These are phyloP conservation scores for Lithohypha guttulata DNA, from an alignment of 2,329 filamentous ascomycete genomes.

Conservation along the genomic window DNA sequence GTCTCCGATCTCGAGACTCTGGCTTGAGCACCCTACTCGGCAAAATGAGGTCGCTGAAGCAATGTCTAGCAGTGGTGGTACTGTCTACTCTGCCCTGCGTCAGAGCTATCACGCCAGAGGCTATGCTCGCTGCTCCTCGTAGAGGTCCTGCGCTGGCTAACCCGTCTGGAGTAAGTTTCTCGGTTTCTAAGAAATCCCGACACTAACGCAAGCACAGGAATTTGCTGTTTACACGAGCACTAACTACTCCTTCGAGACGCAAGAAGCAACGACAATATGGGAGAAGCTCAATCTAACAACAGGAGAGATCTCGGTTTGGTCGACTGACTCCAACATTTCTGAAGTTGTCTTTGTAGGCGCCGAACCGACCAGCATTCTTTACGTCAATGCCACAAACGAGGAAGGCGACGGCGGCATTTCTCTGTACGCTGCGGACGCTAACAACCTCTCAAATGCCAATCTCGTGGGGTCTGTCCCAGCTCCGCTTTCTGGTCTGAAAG, in stretches of 20 bases:
- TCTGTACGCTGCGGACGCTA: constrained; percentile 29
- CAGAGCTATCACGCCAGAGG: constrained; percentile 24
- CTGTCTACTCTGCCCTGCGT: constrained; percentile 20
- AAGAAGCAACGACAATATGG: constrained; percentile 53
- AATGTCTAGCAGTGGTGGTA: constrained; percentile 12
- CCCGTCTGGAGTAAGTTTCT: constrained; percentile 29
- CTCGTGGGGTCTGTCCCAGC: constrained; percentile 30
- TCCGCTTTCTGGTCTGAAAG: constrained; percentile 31
- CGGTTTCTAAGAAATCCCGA: neutral
- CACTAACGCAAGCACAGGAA: constrained; percentile 22
- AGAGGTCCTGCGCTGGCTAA: constrained; percentile 30
- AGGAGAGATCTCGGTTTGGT: constrained; percentile 55
- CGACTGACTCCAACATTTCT: constrained; percentile 52
- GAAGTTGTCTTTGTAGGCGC: constrained; percentile 70
- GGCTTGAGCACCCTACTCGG: neutral
- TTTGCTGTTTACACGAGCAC: constrained; percentile 48
- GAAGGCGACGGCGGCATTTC: constrained; percentile 31
- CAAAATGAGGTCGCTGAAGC: constrained; percentile 4
- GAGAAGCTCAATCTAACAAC: constrained; percentile 60
- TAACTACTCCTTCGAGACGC: constrained; percentile 68
- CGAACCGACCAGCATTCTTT: constrained; percentile 47
- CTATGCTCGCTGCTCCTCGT: constrained; percentile 29
- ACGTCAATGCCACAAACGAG: constrained; percentile 39
- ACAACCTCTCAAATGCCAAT: constrained; percentile 27
- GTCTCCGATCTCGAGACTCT: neutral